Base-by-base conservation (phyloP, 108 stramenopile species). In the Nannochloropsis granulata region DNA sequence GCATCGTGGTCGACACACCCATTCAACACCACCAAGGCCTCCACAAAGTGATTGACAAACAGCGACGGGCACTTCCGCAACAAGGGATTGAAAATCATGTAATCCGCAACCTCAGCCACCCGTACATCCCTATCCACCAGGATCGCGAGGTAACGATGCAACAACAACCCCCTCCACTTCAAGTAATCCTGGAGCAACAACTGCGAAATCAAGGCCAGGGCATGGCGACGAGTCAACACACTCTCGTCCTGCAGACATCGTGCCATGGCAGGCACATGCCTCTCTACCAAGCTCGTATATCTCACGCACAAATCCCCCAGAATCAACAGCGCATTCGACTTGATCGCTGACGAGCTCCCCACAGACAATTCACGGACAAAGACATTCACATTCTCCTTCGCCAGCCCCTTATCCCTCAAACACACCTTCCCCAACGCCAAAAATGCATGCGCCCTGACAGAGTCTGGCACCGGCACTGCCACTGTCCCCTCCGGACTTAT, bases 171-270 rank as follows among this genome's bases (percentile, higher is more conserved):
- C 85, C 94, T 89, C 95, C 95, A 96, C 85, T 98, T 98, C 83
- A 98, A 91, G 90, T 95, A 97, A 88, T 98, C 97, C 90, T 98
- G 96, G 21, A 96, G 84, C 23, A 98, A 56, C 42, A 98, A 85
- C 79, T 92, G 93, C 13, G 93, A 93, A 43, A 98, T 87, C 12
- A 97, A 85, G 46, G 95, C 79, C 13, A 98, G 85, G 25, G 96
- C 96, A 80, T 96, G 93, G 84, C 95, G 94, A 34, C 96, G 93
- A 26, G 96, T 92, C 21, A 95, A 81, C 43, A 90, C 88, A 81
- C 87, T 88, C 82, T 87, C 87, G 78, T 94, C 90, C 81, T 96
- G 96, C 44, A 98, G 88, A 86, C 96, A 95, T 0, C 92, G 89
- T 23, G 96, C 95, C 93, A 98, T 94, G 44, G 93, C 90, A 10